Base-by-base conservation (phyloP, 164 flowering plant genomes). In the Tinospora cordifolia region DNA sequence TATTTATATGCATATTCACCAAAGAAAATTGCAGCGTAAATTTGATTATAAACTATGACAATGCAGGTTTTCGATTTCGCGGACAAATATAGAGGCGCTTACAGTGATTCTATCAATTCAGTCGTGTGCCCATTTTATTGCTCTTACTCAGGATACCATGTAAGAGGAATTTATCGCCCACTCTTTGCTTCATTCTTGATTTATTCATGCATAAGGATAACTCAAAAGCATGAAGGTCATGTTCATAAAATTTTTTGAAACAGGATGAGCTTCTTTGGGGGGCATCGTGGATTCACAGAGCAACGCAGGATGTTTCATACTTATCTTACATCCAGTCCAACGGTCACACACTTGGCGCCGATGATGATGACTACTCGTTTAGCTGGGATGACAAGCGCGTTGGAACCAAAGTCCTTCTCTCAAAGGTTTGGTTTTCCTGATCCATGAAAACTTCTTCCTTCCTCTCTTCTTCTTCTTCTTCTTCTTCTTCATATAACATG, bases 201-300 rank as follows among this genome's bases (percentile, higher is more conserved):
- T 44, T 10, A 0, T 54, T 30, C 3, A 21, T 54, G 2, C 1
- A 54, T 54, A n/a, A 3, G 24, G 21, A 30, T 30, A 54, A n/a
- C n/a, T n/a, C n/a, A n/a, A n/a, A n/a, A 54, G 60, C 22, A 54
- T 19, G 62, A 13, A 17, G 10, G 22, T 67, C 5, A 46, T 73
- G 26, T 69, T 54, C 26, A 11, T 41, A 11, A n/a, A n/a, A n/a
- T 58, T 44, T 26, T 38, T 57, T 49, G 51, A n/a, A 57, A 57
- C 69, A 94, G 99, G 99, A 92, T 67, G 97, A 94, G 77, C 90
- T 94, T 62, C 84, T 94, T 21, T 92, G 99, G 99, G 98, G 93
- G 22, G 99, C 99, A n/a, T 83, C 99, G 40, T 94, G 99, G 99
- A 74, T 94, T 24, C 86, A 88, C 69, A 77, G 77, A 73, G 99